Evolutionary conservation across 306 rosid species (phyloP), one percentile per base, ranked within the genome.

Genomic region (Pyrus pyrifolia): DNA sequence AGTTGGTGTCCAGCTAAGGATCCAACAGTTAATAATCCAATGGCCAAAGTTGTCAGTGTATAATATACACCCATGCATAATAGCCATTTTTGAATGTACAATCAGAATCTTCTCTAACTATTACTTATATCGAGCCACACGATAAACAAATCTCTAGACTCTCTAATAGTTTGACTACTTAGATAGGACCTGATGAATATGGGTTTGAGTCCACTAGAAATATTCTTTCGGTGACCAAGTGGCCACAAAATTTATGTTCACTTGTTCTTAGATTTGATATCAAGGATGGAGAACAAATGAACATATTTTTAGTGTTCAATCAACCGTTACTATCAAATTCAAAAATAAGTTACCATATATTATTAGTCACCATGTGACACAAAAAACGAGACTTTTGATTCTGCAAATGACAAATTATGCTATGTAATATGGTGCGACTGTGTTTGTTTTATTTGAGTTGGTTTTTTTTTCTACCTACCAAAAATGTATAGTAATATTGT

Each of bases 371-470:
- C 3, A 51, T 42, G 21, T 51, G 8, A 15, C 8, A 49, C 5
- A 15, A 2, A 51, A 21, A 51, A 15, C 1, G 21, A 51, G 8
- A 51, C 8, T 51, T 19, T 17, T 15, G 6, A 51, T 51, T 51
- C 7, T 3, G 1, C 6, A 51, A 51, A 51, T 51, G 55, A 51
- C 8, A 15, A 15, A 0, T 0, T 49, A 51, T 15, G 8, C 35
- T 21, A 21, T 58, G 61, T 40, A 42, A 78, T 45, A 64, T 51
- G 19, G 67, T 62, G 22, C 46, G 85, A 74, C 85, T 81, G 73
- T 81, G 69, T 67, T 81, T 80, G 81, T 71, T 61, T 73, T 67
- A 21, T 77, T 74, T 44, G 2, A 52, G 71, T 38, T 68, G 71
- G 72, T 51, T 51, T 76, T 75, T 49, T 76, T 75, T 15, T 63